phyloP scores from a whole-genome alignment of 1,139 yeast species.

The Pneumocystis wakefieldiae region DNA sequence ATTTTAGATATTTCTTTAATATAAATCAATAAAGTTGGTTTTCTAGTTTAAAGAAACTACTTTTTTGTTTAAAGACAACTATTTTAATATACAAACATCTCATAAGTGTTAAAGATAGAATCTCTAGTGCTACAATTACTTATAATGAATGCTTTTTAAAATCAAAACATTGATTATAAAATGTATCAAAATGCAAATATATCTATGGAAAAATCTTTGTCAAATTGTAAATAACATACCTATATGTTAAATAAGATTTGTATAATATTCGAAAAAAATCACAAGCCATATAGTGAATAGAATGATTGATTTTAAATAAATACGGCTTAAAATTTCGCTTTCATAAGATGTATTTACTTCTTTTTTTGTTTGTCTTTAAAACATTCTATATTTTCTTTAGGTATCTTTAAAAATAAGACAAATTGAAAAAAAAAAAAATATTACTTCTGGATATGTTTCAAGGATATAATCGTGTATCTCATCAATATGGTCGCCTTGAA shows the following conservation, averaged over 20 bases:
- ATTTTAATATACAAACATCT: too few species aligned
- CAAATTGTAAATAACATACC: not conserved
- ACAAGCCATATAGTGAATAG: not conserved
- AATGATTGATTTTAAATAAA: not conserved
- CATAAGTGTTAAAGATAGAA: too few species aligned
- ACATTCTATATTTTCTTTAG: not conserved
- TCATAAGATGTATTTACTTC: not conserved
- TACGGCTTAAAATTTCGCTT: not conserved
- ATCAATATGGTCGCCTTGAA: slow-evolving; percentile 92
- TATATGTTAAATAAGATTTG: not conserved
- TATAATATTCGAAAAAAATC: not conserved
- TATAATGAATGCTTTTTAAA: too few species aligned
- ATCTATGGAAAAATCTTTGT: too few species aligned
- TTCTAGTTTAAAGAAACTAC: too few species aligned
- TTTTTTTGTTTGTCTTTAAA: not conserved
- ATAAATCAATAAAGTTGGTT: too few species aligned
- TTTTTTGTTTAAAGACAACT: too few species aligned
- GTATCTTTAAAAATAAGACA: not conserved
- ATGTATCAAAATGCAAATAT: too few species aligned
- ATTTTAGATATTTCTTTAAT: too few species aligned
- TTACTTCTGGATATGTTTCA: slow-evolving; percentile 46
- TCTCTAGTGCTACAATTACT: too few species aligned
- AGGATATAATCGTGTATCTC: slow-evolving; percentile 70
- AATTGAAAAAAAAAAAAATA: not conserved
- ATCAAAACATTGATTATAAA: too few species aligned